A percentile compares a stretch with the other conserved stretches of the same genome.
Conservation (phyloP, 106 monocot species). For the Hemerocallis citrina region DNA sequence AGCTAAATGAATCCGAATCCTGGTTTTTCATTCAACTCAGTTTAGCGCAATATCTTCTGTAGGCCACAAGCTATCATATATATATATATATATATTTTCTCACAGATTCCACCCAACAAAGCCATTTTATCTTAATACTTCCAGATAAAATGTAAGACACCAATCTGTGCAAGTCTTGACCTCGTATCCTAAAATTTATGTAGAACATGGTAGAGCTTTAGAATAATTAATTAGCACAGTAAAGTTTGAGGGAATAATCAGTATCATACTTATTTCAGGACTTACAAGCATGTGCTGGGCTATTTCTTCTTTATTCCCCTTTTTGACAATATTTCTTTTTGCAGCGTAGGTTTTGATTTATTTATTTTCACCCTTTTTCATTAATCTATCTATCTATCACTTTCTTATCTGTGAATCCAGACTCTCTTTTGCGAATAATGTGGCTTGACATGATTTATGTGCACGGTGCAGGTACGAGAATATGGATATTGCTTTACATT, state of each 20-base stretch:
- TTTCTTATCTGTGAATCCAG: neutral
- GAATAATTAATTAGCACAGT: no score
- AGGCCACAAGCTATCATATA: no score
- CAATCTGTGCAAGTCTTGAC: no score
- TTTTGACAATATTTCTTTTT: neutral
- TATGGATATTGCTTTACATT: conserved; percentile 81
- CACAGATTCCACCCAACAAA: no score
- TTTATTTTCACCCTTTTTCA: neutral
- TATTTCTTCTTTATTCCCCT: neutral
- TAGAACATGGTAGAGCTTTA: no score
- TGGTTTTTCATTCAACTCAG: no score
- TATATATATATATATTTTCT: no score
- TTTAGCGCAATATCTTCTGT: no score
- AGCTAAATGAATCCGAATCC: no score
- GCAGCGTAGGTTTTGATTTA: neutral
- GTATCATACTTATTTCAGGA: conserved; percentile 19
- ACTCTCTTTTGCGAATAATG: neutral
- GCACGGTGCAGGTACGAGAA: conserved; percentile 46
- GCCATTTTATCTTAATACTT: no score
- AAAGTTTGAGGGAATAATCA: neutral
- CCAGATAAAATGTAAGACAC: no score
- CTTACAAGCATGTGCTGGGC: conserved; percentile 22
- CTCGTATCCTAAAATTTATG: no score
- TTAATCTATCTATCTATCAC: neutral
- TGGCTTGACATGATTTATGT: neutral